Percentiles rank a stretch among this genome's conserved stretches.
phyloP scores from a whole-genome alignment of 495 filamentous ascomycete species.

The Penicillium chermesinum region DNA sequence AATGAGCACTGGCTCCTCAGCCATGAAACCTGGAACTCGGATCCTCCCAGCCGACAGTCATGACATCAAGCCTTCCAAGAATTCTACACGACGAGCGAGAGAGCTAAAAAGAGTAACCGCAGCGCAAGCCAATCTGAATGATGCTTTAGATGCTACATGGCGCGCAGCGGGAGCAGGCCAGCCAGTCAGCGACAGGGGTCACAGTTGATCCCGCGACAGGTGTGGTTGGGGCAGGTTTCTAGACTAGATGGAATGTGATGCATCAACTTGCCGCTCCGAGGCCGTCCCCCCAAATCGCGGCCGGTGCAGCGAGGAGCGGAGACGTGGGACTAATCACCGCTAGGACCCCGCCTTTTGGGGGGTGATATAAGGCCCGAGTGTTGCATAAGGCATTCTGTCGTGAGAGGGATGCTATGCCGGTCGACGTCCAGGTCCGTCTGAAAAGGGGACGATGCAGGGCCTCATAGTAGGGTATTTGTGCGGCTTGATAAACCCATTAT shows the following conservation, averaged over 20 bases:
- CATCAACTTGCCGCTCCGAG: neutral
- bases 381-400: no score
- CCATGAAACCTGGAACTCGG: no score
- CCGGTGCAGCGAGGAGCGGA: constrained; percentile 1
- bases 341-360: neutral
- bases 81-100: neutral
- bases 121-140: neutral
- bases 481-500: neutral
- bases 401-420: neutral
- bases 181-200: neutral
- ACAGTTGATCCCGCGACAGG: neutral
- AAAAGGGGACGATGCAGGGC: neutral
- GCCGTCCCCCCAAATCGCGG: neutral
- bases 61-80: neutral
- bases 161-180: neutral
- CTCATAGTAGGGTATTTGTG: neutral
- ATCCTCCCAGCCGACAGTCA: neutral
- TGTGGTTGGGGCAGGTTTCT: neutral
- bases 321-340: neutral
- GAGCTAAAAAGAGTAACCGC: neutral
- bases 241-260: constrained; percentile 13
- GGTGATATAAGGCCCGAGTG: no score
- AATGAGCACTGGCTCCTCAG: no score
- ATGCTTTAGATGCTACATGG: neutral
- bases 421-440: neutral